Conservation (phyloP, 371 early-diverging fungal genomes). For the Actinomucor elegans region DNA sequence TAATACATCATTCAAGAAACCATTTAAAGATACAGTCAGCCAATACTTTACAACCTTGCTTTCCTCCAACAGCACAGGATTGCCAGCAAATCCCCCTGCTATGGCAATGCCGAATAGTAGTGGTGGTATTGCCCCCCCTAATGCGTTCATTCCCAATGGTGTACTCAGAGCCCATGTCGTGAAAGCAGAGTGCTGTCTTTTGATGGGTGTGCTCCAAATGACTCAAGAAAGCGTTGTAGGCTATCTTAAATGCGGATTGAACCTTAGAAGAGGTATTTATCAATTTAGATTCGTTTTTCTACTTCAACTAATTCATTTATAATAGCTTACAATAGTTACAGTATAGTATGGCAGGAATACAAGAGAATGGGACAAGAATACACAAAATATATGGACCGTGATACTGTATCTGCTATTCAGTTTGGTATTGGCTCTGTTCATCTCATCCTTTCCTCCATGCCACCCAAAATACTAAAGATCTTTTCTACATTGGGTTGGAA, state of each 20-base stretch:
- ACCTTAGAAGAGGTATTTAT: slow-evolving; percentile 62
- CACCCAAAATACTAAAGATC: slow-evolving; percentile 55
- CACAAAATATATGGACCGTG: slow-evolving; percentile 45
- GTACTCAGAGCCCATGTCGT: slow-evolving; percentile 60
- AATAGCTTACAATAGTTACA: slow-evolving; percentile 45
- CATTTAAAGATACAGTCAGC: slow-evolving; percentile 38
- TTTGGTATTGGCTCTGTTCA: slow-evolving; percentile 65
- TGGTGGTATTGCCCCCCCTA: slow-evolving; percentile 17
- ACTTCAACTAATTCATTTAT: not conserved
- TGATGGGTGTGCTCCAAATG: slow-evolving; percentile 57
- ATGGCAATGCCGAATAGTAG: slow-evolving; percentile 19
- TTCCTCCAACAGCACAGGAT: slow-evolving; percentile 23
- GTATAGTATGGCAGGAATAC: slow-evolving; percentile 52
- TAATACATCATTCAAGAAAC: slow-evolving; percentile 30
- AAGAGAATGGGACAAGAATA: slow-evolving; percentile 51
- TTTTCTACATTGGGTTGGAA: slow-evolving; percentile 57
- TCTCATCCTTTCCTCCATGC: slow-evolving; percentile 59
- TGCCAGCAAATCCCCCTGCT: slow-evolving; percentile 29
- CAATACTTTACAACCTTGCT: slow-evolving; percentile 37
- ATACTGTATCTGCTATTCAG: slow-evolving; percentile 49
- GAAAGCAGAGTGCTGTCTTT: slow-evolving; percentile 56
- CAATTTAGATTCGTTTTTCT: not conserved
- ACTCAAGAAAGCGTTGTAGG: slow-evolving; percentile 59
- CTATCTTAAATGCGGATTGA: slow-evolving; percentile 61
- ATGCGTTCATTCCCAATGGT: slow-evolving; percentile 49